Conservation (phyloP, 176 grass and related monocot species). For the Phoenix dactylifera region DNA sequence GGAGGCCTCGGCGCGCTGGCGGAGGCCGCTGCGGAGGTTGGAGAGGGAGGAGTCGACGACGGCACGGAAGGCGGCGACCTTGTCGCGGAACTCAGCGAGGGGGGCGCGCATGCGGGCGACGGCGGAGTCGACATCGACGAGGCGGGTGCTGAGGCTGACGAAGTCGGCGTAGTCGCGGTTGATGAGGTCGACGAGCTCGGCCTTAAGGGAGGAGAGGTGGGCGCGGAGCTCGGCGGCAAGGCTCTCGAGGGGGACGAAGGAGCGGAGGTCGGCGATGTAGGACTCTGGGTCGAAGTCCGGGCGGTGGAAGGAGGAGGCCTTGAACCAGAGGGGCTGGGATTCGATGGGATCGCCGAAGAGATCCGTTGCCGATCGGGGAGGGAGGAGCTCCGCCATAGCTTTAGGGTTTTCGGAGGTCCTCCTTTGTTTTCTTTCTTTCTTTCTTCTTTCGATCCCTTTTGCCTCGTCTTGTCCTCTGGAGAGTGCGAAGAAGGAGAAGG, state of each 20-base stretch:
- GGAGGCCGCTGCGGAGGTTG: constrained; percentile 50
- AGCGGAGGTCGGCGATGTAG: constrained; percentile 77
- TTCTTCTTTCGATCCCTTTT: background rate
- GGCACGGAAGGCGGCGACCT: constrained; percentile 61
- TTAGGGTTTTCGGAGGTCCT: background rate
- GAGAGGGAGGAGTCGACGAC: constrained; percentile 27
- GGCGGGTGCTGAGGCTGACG: constrained; percentile 71
- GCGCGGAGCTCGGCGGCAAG: constrained; percentile 74
- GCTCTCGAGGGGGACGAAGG: constrained; percentile 92
- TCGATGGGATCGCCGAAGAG: constrained; percentile 95
- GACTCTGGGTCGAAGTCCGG: constrained; percentile 60
- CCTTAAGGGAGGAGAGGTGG: constrained; percentile 66
- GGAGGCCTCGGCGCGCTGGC: constrained; percentile 48
- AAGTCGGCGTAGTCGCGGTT: constrained; percentile 97
- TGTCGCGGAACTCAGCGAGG: constrained; percentile 64
- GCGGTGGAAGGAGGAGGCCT: constrained; percentile 46
- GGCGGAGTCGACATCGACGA: constrained; percentile 71
- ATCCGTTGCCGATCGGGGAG: constrained; percentile 34
- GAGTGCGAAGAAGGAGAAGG: no score
- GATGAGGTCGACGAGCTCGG: constrained; percentile 91
- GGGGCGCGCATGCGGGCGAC: constrained; percentile 57
- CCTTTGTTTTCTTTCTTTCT: background rate
- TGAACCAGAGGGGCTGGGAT: constrained; percentile 77
- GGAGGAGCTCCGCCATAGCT: constrained; percentile 43
- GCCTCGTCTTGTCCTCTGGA: no score